Percentiles rank a stretch among this genome's conserved stretches.
phyloP scores from a whole-genome alignment of 179 eudicot genomes.

The Gypsophila paniculata region DNA sequence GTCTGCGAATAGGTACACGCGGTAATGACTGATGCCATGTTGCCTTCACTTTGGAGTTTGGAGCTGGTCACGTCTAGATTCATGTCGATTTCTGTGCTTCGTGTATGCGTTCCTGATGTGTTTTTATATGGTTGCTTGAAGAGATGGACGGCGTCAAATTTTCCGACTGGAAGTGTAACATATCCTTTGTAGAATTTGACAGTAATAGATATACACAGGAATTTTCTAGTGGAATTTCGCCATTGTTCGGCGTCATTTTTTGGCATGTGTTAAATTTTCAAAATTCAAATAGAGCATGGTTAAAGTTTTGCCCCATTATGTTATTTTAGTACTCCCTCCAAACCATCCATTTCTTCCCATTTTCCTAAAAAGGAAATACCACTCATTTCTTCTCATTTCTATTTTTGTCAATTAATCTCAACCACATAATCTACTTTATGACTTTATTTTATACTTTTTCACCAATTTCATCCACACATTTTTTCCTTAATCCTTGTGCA shows the following conservation, averaged over 20 bases:
- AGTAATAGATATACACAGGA: neutral
- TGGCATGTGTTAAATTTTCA: too few relatives aligned
- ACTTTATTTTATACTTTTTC: too few relatives aligned
- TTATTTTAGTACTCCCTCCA: too few relatives aligned
- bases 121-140: neutral
- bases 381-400: too few relatives aligned
- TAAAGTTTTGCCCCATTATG: too few relatives aligned
- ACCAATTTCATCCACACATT: too few relatives aligned
- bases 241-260: neutral
- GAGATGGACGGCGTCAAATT: neutral
- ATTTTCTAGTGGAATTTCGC: neutral
- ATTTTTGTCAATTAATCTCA: too few relatives aligned
- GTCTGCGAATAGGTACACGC: neutral
- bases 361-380: too few relatives aligned
- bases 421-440: too few relatives aligned
- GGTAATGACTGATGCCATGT: neutral
- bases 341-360: too few relatives aligned
- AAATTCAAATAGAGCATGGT: too few relatives aligned
- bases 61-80: neutral
- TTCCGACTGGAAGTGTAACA: neutral
- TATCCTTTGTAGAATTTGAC: neutral
- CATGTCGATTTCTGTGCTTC: neutral
- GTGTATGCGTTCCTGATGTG: neutral
- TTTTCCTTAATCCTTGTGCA: too few relatives aligned
- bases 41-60: neutral